Evolutionary conservation across 2,329 filamentous ascomycete genomes (phyloP), one percentile per base, ranked within the genome.

Genomic region (Escovopsis weberi): DNA sequence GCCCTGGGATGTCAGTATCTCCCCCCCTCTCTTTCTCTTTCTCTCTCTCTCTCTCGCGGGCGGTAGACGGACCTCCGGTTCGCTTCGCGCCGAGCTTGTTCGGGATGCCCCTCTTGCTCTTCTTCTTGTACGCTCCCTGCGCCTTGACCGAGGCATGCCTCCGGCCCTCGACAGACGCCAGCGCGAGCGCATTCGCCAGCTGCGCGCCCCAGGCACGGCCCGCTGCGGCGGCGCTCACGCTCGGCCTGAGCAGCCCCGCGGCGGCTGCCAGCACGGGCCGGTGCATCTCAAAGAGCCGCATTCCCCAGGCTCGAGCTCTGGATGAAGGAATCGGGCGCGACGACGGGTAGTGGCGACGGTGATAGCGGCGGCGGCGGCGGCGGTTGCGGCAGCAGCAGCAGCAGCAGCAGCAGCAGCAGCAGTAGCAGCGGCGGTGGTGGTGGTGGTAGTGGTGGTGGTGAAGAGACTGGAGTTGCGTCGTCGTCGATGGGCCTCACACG

Each of bases 41-140:
- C 18, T 12, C 35, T 34, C 41, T 28, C 32, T 34, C 12, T 19
- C 33, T 11, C 26, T 15, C 15, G 2, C 15, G 15, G 15, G 15
- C 15, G 15, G 15, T 15, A 15, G 15, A 15, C 15, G 15, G 69
- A 84, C 85, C 89, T 62, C 85, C 86, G 15, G 82, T 81, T 64
- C 89, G 86, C 72, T 98, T 98, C 5, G 89, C 88, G 52, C 91
- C 91, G 51, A 98, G 68, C 60, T 94, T 86, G 68, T 94, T 94
- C 28, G 73, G 68, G 46, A 76, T 69, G 23, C 73, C 75, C 58
- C 69, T 71, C 61, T 75, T 73, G 54, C 68, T 67, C 53, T 67
- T 68, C 52, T 76, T 58, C 55, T 83, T 93, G 63, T 80, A 80
- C 40, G 74, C 73, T 60, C 77, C 77, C 64, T 81, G 78, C 37